Percentiles rank a stretch among this genome's conserved stretches.
Conservation (phyloP, 1,139 yeast genomes). For the Suhomyces ambrosiae region DNA sequence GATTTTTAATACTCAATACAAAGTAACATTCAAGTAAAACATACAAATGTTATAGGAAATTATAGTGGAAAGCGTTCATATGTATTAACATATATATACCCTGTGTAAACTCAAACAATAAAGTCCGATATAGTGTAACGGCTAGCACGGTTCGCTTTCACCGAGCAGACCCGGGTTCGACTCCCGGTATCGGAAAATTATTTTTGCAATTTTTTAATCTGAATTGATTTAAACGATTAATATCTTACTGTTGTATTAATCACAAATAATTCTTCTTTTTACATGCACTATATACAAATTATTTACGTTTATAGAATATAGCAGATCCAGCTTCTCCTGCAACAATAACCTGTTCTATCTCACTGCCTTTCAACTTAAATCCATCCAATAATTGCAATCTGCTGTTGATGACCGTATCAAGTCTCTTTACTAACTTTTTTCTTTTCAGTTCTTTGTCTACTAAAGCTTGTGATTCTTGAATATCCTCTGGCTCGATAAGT, state of each 20-base stretch:
- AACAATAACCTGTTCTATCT: constrained; percentile 55
- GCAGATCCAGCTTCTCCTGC: constrained; percentile 70
- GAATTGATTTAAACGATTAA: no score
- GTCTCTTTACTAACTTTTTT: constrained; percentile 28
- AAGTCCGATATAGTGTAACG: constrained; percentile 75
- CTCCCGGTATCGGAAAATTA: constrained; percentile 72
- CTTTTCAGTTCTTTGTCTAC: constrained; percentile 13
- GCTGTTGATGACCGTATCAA: constrained; percentile 40
- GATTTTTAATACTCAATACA: no score
- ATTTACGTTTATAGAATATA: constrained; percentile 50
- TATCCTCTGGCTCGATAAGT: constrained; percentile 57
- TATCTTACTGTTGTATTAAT: no score
- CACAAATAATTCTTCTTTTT: no score
- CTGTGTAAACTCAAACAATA: no score
- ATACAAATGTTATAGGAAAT: no score
- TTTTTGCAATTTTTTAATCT: no score
- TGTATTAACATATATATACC: no score
- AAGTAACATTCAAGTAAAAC: no score
- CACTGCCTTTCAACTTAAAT: constrained; percentile 24
- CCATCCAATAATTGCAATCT: constrained; percentile 48
- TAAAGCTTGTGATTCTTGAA: constrained; percentile 16
- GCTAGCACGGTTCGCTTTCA: constrained; percentile 84
- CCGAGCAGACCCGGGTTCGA: constrained; percentile 85
- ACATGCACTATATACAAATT: constrained; percentile 3
- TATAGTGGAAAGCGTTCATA: no score